A percentile compares a stretch with the other conserved stretches of the same genome.
Conservation (phyloP, 1,284 basidiomycete genomes). For the Mrakiaceae sp. region DNA sequence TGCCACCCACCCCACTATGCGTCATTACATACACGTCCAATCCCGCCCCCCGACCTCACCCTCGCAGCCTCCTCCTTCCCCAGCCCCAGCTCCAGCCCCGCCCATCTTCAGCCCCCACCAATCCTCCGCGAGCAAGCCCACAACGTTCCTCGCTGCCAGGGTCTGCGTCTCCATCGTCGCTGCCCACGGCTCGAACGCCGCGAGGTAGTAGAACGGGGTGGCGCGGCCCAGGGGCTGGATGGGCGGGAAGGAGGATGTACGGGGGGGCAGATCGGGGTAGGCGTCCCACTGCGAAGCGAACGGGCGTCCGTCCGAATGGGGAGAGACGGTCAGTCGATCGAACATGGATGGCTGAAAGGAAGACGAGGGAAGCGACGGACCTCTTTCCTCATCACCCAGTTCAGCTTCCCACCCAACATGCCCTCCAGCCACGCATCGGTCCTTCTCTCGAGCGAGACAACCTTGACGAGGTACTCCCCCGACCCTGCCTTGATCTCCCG, state of each 20-base stretch:
- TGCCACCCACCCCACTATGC: no score
- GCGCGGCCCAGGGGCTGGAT: slow-evolving; percentile 56
- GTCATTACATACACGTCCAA: slow-evolving; percentile 25
- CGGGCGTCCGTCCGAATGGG: slow-evolving; percentile 21
- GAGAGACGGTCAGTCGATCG: slow-evolving; percentile 66
- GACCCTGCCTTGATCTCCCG: slow-evolving; percentile 39
- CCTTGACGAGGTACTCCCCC: slow-evolving; percentile 63
- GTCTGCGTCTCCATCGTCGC: slow-evolving; percentile 79
- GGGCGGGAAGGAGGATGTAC: slow-evolving; percentile 57
- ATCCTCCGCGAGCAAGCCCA: slow-evolving; percentile 60
- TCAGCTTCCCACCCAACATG: slow-evolving; percentile 55
- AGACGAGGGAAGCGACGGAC: background rate
- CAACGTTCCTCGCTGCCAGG: slow-evolving; percentile 66
- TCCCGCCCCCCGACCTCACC: slow-evolving; percentile 28
- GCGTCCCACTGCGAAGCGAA: no score
- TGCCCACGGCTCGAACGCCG: slow-evolving; percentile 70
- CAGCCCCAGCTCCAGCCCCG: slow-evolving; percentile 19
- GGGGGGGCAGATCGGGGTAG: slow-evolving; percentile 39
- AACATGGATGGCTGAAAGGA: background rate
- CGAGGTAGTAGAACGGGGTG: slow-evolving; percentile 62
- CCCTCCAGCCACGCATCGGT: slow-evolving; percentile 55
- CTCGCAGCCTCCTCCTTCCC: background rate
- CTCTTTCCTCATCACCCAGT: slow-evolving; percentile 74
- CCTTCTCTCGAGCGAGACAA: slow-evolving; percentile 63
- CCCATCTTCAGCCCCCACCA: slow-evolving; percentile 41